A percentile compares a stretch with the other conserved stretches of the same genome.
phyloP scores from a whole-genome alignment of 805 yeast genomes.

The Priceomyces melissophilus region DNA sequence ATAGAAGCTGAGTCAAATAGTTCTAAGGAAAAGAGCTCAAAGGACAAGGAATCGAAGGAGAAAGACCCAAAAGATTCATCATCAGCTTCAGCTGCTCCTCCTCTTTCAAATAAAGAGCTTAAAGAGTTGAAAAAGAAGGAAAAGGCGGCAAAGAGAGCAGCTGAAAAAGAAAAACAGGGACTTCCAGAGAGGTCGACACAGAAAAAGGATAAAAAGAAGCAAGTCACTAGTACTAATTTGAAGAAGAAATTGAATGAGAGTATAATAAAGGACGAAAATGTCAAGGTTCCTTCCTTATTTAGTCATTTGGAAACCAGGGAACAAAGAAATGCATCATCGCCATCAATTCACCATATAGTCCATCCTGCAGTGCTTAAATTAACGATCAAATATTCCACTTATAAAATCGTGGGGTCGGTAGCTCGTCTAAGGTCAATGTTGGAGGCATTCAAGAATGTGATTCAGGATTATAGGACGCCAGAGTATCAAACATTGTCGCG shows the following conservation, averaged over 20 bases:
- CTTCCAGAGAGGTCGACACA: slow-evolving; percentile 45
- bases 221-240: slow-evolving; percentile 47
- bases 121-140: slow-evolving; percentile 86
- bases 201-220: slow-evolving; percentile 42
- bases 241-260: slow-evolving; percentile 54
- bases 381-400: slow-evolving; percentile 77
- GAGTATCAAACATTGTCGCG: slow-evolving; percentile 80
- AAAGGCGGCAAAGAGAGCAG: slow-evolving; percentile 90
- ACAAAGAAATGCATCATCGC: slow-evolving; percentile 61
- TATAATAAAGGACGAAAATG: slow-evolving; percentile 36
- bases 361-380: slow-evolving; percentile 83
- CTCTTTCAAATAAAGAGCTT: slow-evolving; percentile 74
- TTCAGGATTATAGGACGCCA: slow-evolving; percentile 80
- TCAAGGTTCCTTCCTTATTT: slow-evolving; percentile 59
- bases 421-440: slow-evolving; percentile 83
- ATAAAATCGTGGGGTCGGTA: slow-evolving; percentile 85
- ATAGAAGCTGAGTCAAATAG: too few relatives aligned
- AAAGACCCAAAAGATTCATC: neutral
- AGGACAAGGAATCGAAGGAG: neutral
- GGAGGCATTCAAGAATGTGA: slow-evolving; percentile 76
- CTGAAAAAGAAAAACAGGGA: slow-evolving; percentile 70
- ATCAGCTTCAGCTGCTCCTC: too few relatives aligned
- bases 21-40: neutral
- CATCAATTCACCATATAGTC: slow-evolving; percentile 60
- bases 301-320: slow-evolving; percentile 79